Base-by-base conservation (phyloP, 352 stramenopile genomes). In the Pythium volutum region DNA sequence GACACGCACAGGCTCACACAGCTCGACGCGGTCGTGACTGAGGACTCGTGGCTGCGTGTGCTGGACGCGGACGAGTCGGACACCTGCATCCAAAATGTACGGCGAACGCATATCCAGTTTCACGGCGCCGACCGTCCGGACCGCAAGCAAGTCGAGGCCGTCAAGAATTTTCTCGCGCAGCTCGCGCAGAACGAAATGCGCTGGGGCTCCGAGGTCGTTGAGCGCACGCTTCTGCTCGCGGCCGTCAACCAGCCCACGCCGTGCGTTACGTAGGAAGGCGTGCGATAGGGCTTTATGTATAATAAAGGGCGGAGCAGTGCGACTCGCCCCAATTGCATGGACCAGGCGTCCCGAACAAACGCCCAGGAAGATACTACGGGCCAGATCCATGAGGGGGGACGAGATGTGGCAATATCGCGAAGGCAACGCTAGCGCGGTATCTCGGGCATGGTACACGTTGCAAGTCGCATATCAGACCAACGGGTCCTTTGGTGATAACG, bases 31-130 rank as follows among this genome's bases (percentile, higher is more conserved):
- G 8, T 52, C 9, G 41, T 59, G 26, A 38, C 27, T 18, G 53
- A 59, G 20, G 53, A 59, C 27, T 41, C 53, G 26, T 59, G 52
- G 52, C 23, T 59, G 0, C 52, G 52, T 2, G 23, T 59, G 25
- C 23, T 59, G 2, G 52, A 48, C 25, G 38, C 52, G 2, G 34
- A 36, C 50, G 33, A 33, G 1, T 16, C n/a, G 18, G 34, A 9
- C 9, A 6, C 52, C 10, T 49, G 38, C n/a, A 38, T 59, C 23
- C 52, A 59, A 18, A 46, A 59, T 16, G 52, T 59, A 14, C 33
- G 52, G 11, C 52, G 52, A 7, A 22, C 38, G 20, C 38, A 38
- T 23, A 59, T 59, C 23, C 52, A 50, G 36, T 59, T 48, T 38
- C 6, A 15, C 9, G 38, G 36, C 8, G 12, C 38, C 2, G 52